Evolutionary conservation across 306 rosid species (phyloP).

Genomic region (Vicia sativa): DNA sequence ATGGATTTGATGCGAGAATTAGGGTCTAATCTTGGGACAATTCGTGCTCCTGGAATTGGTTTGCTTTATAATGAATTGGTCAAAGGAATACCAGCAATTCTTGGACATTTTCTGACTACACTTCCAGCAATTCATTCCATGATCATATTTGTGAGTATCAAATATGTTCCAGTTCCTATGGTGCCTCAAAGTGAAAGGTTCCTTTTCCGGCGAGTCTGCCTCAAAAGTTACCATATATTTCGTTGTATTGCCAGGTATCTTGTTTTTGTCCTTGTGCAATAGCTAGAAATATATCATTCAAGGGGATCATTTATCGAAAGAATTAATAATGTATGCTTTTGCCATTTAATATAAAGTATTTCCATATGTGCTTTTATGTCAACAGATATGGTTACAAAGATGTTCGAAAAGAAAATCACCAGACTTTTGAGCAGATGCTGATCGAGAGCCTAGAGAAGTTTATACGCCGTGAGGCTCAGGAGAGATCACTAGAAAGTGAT

Average conservation of each 20-base stretch:
- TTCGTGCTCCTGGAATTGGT: slow-evolving; percentile 98
- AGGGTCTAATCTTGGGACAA: slow-evolving; percentile 91
- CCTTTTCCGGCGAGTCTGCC: slow-evolving; percentile 95
- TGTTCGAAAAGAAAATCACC: slow-evolving; percentile 93
- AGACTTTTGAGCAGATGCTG: slow-evolving; percentile 89
- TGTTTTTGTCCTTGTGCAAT: not conserved
- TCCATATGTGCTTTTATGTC: slow-evolving; percentile 31
- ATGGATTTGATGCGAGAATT: slow-evolving; percentile 88
- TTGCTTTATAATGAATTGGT: slow-evolving; percentile 93
- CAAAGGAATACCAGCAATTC: slow-evolving; percentile 94
- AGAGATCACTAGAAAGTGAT: slow-evolving; percentile 83
- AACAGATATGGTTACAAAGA: slow-evolving; percentile 95
- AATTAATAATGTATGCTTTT: slow-evolving; percentile 9
- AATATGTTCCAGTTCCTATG: slow-evolving; percentile 86
- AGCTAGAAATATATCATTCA: slow-evolving; percentile 20
- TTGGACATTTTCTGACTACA: slow-evolving; percentile 91
- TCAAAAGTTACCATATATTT: slow-evolving; percentile 83
- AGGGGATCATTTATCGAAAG: slow-evolving; percentile 16
- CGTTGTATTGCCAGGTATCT: slow-evolving; percentile 93
- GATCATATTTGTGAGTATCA: slow-evolving; percentile 92
- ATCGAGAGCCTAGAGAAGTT: slow-evolving; percentile 97
- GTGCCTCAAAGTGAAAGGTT: slow-evolving; percentile 99
- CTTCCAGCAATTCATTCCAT: slow-evolving; percentile 71
- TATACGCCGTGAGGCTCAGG: slow-evolving; percentile 93
- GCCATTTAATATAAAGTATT: slow-evolving; percentile 3